Evolutionary conservation across 139 green algal species (phyloP).

Genomic region (Bryopsis sp.): DNA sequence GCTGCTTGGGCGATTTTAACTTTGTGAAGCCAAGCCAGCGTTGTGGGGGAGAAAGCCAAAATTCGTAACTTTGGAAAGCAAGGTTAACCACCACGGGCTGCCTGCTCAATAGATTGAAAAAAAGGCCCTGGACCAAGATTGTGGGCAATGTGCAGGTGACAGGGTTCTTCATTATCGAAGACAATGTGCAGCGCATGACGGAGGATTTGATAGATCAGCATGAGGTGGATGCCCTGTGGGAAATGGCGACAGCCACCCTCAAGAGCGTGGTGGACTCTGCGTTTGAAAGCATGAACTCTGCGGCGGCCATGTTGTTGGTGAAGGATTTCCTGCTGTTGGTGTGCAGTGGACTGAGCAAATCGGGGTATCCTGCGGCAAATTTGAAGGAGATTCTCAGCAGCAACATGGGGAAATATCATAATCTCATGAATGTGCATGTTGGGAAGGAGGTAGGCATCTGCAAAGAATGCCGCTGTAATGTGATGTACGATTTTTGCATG

Average conservation of each 20-base stretch:
- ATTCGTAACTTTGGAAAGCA: no score
- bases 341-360: conserved; percentile 42
- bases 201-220: conserved; percentile 25
- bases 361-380: conserved; percentile 20
- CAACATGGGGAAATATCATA: conserved; percentile 13
- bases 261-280: conserved; percentile 42
- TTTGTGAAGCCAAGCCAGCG: no score
- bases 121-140: no score
- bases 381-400: conserved; percentile 9
- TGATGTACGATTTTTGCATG: no score
- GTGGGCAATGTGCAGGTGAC: conserved; percentile 42
- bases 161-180: conserved; percentile 72
- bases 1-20: no score
- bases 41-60: no score
- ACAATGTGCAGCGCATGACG: conserved; percentile 37
- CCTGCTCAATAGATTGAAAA: no score
- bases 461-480: no score
- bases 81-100: no score
- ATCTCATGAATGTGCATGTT: not conserved
- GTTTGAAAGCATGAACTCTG: conserved; percentile 28
- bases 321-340: conserved; percentile 68
- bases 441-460: no score
- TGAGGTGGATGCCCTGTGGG: conserved; percentile 37
- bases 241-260: conserved; percentile 20
- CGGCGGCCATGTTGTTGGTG: conserved; percentile 33